Evolutionary conservation across 129 eudicot genomes (phyloP).

Genomic region (Chrysanthemum seticuspe): DNA sequence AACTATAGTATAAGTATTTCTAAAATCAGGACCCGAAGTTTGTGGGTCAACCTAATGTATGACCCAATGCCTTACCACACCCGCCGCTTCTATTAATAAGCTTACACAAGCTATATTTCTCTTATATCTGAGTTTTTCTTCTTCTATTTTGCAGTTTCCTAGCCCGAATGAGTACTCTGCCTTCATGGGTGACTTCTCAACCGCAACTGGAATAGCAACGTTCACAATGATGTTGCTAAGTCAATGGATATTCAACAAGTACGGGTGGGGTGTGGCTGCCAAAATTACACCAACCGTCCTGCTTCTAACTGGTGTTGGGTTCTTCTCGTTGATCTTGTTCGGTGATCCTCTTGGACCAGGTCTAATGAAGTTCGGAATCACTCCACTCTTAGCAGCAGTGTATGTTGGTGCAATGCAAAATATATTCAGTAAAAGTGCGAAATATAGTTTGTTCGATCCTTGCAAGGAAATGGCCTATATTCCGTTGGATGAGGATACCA

Average conservation of each 20-base stretch:
- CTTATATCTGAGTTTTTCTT: neutral
- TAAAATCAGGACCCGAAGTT: neutral
- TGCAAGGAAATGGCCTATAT: slow-evolving; percentile 99
- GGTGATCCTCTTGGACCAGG: slow-evolving; percentile 82
- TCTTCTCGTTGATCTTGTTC: slow-evolving; percentile 83
- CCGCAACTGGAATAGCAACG: slow-evolving; percentile 96
- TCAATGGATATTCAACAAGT: slow-evolving; percentile 91
- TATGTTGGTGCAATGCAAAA: slow-evolving; percentile 98
- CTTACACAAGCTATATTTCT: neutral
- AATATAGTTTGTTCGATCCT: slow-evolving; percentile 97
- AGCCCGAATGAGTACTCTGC: slow-evolving; percentile 97
- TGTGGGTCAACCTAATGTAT: neutral
- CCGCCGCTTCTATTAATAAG: neutral
- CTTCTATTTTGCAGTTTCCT: slow-evolving; percentile 59
- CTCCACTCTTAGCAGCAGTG: slow-evolving; percentile 97
- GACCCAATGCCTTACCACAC: neutral
- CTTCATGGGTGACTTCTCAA: slow-evolving; percentile 99
- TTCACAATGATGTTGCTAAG: slow-evolving; percentile 94
- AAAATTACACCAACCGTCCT: slow-evolving; percentile 92
- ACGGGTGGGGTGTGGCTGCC: slow-evolving; percentile 99
- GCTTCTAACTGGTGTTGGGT: slow-evolving; percentile 91
- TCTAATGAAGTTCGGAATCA: slow-evolving; percentile 70
- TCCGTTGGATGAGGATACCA: slow-evolving; percentile 97
- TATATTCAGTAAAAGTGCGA: slow-evolving; percentile 97
- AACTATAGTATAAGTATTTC: neutral